Evolutionary conservation across 192 early-diverging fungal genomes (phyloP).

Genomic region (Rhizoclosmatium sp.): DNA sequence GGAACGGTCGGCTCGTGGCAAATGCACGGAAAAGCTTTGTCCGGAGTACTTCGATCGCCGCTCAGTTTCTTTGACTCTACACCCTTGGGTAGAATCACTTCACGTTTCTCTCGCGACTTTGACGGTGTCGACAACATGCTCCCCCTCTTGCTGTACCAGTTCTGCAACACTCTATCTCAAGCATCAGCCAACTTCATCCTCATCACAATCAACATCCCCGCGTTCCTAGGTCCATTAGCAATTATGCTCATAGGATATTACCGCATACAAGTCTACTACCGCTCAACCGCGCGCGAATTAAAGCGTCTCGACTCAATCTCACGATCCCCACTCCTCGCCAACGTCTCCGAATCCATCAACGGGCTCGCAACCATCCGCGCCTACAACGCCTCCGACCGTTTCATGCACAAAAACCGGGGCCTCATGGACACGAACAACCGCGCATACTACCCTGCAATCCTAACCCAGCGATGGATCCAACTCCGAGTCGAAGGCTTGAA

Average conservation of each 20-base stretch:
- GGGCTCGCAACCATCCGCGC: constrained; percentile 88
- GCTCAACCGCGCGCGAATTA: constrained; percentile 78
- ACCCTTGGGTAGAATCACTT: constrained; percentile 45
- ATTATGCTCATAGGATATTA: constrained; percentile 75
- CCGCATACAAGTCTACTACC: constrained; percentile 71
- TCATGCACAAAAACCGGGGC: constrained; percentile 10
- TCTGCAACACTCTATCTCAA: neutral
- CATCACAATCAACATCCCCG: constrained; percentile 41
- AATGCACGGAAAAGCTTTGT: constrained; percentile 34
- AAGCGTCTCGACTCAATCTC: constrained; percentile 82
- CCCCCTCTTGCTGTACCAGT: constrained; percentile 2
- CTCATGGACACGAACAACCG: constrained; percentile 41
- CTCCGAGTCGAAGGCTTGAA: constrained; percentile 30
- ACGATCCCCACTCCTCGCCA: constrained; percentile 77
- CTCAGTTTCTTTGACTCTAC: constrained; percentile 48
- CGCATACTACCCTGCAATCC: constrained; percentile 36
- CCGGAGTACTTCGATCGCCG: constrained; percentile 31
- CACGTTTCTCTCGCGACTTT: constrained; percentile 10
- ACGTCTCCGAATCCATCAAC: constrained; percentile 76
- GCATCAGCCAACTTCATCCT: constrained; percentile 40
- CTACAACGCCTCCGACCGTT: constrained; percentile 72
- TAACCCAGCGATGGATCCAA: constrained; percentile 34
- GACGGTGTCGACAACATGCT: constrained; percentile 17
- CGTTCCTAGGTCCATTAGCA: constrained; percentile 53
- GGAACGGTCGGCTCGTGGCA: constrained; percentile 38